Percentiles rank a stretch among this genome's conserved stretches.
phyloP scores from a whole-genome alignment of 805 yeast species.

The Saturnispora galanensis region DNA sequence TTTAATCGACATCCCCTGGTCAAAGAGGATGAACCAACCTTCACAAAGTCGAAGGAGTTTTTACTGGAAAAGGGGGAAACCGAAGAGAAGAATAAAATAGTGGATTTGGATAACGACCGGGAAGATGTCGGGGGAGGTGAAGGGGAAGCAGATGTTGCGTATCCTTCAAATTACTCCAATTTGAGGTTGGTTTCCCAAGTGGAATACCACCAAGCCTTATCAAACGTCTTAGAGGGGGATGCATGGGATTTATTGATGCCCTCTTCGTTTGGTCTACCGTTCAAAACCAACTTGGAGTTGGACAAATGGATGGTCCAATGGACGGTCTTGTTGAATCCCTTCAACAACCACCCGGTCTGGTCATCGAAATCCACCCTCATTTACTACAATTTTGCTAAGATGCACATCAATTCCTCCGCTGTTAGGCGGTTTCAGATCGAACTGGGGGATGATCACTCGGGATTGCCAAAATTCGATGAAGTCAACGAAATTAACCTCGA shows the following conservation, averaged over 20 bases:
- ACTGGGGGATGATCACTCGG: constrained; percentile 11
- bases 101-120: neutral
- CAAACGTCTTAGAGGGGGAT: constrained; percentile 44
- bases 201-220: constrained; percentile 55
- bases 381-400: constrained; percentile 65
- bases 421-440: constrained; percentile 34
- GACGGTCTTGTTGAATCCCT: constrained; percentile 60
- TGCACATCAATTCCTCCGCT: constrained; percentile 53
- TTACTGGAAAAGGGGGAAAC: constrained; percentile 17
- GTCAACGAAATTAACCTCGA: constrained; percentile 12
- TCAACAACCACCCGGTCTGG: constrained; percentile 45
- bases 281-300: constrained; percentile 53
- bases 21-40: constrained; percentile 34
- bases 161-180: constrained; percentile 31
- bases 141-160: neutral
- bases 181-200: constrained; percentile 58
- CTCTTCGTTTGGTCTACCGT: constrained; percentile 55
- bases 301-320: constrained; percentile 78
- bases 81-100: neutral
- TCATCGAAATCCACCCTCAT: constrained; percentile 59
- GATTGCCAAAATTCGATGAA: constrained; percentile 21
- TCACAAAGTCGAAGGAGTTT: constrained; percentile 33
- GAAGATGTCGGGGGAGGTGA: constrained; percentile 4
- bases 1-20: constrained; percentile 49
- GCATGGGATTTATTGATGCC: constrained; percentile 57